Evolutionary conservation across 2,329 filamentous ascomycete species (phyloP).

Genomic region (Seiridium unicorne): DNA sequence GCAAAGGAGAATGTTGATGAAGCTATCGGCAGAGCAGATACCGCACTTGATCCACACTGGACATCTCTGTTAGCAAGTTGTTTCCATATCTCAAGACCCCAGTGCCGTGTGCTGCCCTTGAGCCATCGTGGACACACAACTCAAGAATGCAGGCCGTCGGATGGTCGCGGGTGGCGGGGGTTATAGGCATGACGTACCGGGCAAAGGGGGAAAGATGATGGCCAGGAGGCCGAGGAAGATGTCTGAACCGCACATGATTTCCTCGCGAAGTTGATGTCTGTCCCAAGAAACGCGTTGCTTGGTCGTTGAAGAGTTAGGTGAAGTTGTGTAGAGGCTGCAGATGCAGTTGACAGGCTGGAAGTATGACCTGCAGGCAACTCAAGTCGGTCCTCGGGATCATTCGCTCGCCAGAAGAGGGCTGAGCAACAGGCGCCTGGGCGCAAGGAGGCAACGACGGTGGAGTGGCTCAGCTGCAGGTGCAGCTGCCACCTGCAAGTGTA

Average conservation of each 20-base stretch:
- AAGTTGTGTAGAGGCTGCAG: neutral
- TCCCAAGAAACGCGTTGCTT: neutral
- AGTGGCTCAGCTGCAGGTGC: neutral
- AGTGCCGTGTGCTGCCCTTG: neutral
- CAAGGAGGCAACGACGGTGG: neutral
- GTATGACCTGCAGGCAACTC: neutral
- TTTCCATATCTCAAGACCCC: neutral
- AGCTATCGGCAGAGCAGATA: slow-evolving; percentile 84
- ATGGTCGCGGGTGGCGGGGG: slow-evolving; percentile 5
- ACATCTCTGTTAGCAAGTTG: neutral
- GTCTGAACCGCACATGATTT: slow-evolving; percentile 56
- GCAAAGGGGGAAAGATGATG: slow-evolving; percentile 63
- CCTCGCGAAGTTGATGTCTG: neutral
- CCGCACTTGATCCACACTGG: slow-evolving; percentile 95
- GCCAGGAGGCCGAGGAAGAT: slow-evolving; percentile 64
- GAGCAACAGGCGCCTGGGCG: neutral
- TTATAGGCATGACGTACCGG: slow-evolving; percentile 48
- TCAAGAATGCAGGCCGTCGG: neutral
- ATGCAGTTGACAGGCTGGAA: neutral
- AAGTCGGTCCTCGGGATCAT: neutral
- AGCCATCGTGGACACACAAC: neutral
- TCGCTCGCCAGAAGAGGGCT: neutral
- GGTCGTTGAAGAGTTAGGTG: neutral
- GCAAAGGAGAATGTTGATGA: slow-evolving; percentile 95
- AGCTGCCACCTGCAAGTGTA: neutral